phyloP scores from a whole-genome alignment of 768 basidiomycete genomes.

The Boletus rex-veris region DNA sequence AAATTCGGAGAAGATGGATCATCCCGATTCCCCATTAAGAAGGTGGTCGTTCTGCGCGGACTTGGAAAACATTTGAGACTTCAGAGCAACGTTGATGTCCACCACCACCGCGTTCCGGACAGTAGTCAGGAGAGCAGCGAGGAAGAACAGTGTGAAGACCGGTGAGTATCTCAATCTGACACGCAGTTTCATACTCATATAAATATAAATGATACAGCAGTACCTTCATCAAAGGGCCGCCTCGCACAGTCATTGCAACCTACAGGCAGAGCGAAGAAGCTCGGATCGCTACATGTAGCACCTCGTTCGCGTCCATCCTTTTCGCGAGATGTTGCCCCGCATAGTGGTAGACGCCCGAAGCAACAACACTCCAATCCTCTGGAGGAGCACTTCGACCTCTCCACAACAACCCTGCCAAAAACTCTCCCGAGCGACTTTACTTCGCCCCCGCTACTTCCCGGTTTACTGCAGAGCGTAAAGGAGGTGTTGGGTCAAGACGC shows the following conservation, averaged over 20 bases:
- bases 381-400: slow-evolving; percentile 37
- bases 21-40: slow-evolving; percentile 7
- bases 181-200: background rate
- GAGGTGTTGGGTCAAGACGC: slow-evolving; percentile 56
- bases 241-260: slow-evolving; percentile 30
- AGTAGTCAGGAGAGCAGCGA: slow-evolving; percentile 5
- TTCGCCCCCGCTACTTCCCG: slow-evolving; percentile 68
- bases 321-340: slow-evolving; percentile 17
- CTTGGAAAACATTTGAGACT: slow-evolving; percentile 4
- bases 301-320: slow-evolving; percentile 15
- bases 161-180: slow-evolving; percentile 9
- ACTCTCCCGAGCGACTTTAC: slow-evolving; percentile 46
- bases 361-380: slow-evolving; percentile 24
- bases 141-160: slow-evolving; percentile 8
- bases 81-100: background rate
- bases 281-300: slow-evolving; percentile 27
- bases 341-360: slow-evolving; percentile 12
- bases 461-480: slow-evolving; percentile 54
- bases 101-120: slow-evolving; percentile 4
- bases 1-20: background rate
- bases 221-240: slow-evolving; percentile 23
- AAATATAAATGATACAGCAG: slow-evolving; percentile 3
- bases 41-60: slow-evolving; percentile 6
- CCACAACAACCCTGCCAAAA: slow-evolving; percentile 17
- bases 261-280: slow-evolving; percentile 22